Base-by-base conservation (phyloP, 495 filamentous ascomycete genomes). In the Lasiosphaeriaceae sp. region DNA sequence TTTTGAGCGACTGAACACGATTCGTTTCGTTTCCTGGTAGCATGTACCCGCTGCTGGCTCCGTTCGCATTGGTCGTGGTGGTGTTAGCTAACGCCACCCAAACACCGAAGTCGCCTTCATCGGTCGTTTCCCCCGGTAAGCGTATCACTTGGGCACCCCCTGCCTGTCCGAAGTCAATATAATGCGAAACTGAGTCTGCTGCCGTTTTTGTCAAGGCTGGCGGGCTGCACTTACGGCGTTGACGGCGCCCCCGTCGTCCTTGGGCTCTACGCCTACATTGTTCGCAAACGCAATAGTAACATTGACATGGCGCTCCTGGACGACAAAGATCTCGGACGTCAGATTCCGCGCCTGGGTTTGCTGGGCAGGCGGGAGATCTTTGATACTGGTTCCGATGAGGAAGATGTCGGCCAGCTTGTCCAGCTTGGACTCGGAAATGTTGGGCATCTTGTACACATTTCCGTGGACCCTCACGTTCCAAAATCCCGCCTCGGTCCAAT, bases 381-480 rank as follows among this genome's bases (percentile, higher is more conserved):
- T 64, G 49, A 90, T 79, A 54, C 77, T 76, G 3, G 80, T 80
- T 50, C 80, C 83, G 56, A 88, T 74, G 24, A 92, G 78, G 69
- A 91, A 90, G 8, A 80, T 68, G 64, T 91, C 83, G 50, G 87
- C 87, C 8, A 90, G 75, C 39, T 84, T 73, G 64, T 91, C 74
- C 39, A 90, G 71, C 50, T 78, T 86, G 21, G 73, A 68, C 50
- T 82, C 66, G 1, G 80, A 79, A 39, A 85, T 85, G 39, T 88
- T 81, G 26, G 89, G 87, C 55, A 86, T 81, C 60, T 90, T 91
- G 74, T 86, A 92, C 17, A 90, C 83, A 63, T 90, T 90, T 59
- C 88, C 89, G 57, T 87, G 88, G 64, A 92, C 84, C 16, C 85
- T 80, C 6, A 90, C 73, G 54, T 86, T 89, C 89, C 89, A 92